Evolutionary conservation across 495 filamentous ascomycete genomes (phyloP), one percentile per base, ranked within the genome.

Genomic region (Talaromyces proteolyticus): DNA sequence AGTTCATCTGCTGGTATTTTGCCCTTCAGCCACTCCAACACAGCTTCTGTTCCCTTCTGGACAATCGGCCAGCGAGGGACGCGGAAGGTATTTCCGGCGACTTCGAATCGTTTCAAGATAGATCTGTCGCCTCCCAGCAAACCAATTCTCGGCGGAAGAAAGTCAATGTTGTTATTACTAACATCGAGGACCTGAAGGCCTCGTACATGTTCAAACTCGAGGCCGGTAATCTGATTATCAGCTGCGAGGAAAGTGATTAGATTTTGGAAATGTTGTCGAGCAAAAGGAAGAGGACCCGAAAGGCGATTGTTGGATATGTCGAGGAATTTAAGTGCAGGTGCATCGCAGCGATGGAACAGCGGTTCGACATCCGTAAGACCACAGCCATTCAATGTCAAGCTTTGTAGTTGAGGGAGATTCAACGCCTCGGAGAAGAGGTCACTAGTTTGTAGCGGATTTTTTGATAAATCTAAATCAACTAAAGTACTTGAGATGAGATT

Each of bases 61-160:
- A 97, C 68, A 12, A 95, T 77, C 47, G 87, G 88, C 76, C 84
- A 90, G 37, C 86, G 76, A n/a, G 92, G 92, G 39, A 96, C 91
- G 17, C 87, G 69, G 63, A 96, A 95, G 22, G 74, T 75, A 62
- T 95, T 96, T 7, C 88, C 88, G 18, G 78, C 82, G 16, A 95
- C 84, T 41, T 89, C 80, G 14, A 84, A 66, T 19, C 69, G 68
- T 51, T 68, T 70, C 54, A 85, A 49, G 21, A 59, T 63, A 12
- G 60, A 64, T 6, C 78, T 76, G 44, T 78, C 73, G 37, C 81
- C 73, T n/a, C 75, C 78, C 16, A 91, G 63, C 26, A 95, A 63
- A 2, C 92, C 91, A 11, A 97, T 73, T 14, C 81, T 78, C 1
- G 91, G 86, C 42, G 91, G 86, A 17, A 97, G 73, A 22, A 75